phyloP scores from a whole-genome alignment of 2,329 filamentous ascomycete species.

The Colletotrichum coccodes region DNA sequence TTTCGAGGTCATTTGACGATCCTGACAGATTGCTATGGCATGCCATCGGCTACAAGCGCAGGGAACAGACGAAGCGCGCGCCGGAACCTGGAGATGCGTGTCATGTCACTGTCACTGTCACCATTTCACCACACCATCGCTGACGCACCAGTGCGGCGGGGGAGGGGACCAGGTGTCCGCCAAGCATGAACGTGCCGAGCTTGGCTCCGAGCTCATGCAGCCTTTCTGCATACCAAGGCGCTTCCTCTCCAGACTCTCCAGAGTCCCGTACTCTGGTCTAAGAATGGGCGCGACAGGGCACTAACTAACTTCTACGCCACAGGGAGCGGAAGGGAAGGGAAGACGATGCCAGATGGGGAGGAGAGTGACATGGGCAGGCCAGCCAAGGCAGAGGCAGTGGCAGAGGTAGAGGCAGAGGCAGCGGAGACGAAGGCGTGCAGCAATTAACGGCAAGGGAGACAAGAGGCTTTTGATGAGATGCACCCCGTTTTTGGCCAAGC shows the following conservation, averaged over 20 bases:
- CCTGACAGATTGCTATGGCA: neutral
- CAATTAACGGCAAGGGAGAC: neutral
- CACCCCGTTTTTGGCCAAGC: slow-evolving; percentile 14
- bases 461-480: neutral
- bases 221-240: slow-evolving; percentile 23
- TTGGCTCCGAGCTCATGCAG: slow-evolving; percentile 32
- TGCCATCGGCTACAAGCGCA: neutral
- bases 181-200: slow-evolving; percentile 31
- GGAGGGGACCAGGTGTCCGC: slow-evolving; percentile 19
- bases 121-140: neutral
- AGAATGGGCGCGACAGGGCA: neutral
- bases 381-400: neutral
- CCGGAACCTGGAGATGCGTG: neutral
- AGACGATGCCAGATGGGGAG: too few relatives aligned
- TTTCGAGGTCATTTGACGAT: slow-evolving; percentile 1
- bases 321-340: neutral
- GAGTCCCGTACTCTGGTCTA: neutral
- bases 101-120: neutral
- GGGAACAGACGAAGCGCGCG: neutral
- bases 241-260: neutral
- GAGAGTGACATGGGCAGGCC: neutral
- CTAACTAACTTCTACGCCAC: neutral
- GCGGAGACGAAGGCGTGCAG: neutral
- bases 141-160: slow-evolving; percentile 14
- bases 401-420: too few relatives aligned